A percentile compares a stretch with the other conserved stretches of the same genome.
phyloP scores from a whole-genome alignment of 352 stramenopile genomes.

The Phytophthora crassamura region DNA sequence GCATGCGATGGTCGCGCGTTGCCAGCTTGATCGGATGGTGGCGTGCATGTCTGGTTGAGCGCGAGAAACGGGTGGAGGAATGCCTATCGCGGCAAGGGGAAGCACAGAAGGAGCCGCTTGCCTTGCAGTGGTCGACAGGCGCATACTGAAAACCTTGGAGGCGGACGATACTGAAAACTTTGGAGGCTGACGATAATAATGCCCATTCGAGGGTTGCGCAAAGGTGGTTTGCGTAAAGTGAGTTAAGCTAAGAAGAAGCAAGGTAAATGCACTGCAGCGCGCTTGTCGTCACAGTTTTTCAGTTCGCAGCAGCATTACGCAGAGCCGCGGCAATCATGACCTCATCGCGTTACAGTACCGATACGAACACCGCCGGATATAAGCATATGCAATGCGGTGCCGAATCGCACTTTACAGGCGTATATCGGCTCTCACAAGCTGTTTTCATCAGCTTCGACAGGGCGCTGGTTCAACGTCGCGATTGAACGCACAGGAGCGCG shows the following conservation, averaged over 20 bases:
- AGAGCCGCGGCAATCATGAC: conserved; percentile 16
- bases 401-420: not conserved
- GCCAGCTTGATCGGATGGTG: not conserved
- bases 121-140: not conserved
- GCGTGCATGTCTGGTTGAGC: conserved; percentile 21
- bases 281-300: not conserved
- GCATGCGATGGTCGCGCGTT: not conserved
- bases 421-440: not conserved
- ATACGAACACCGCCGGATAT: conserved; percentile 14
- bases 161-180: too few relatives aligned
- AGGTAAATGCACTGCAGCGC: too few relatives aligned
- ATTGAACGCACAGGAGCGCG: conserved; percentile 15
- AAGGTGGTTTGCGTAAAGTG: not conserved
- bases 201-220: not conserved
- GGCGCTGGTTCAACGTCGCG: conserved; percentile 24
- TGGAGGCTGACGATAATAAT: too few relatives aligned
- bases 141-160: not conserved
- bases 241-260: too few relatives aligned
- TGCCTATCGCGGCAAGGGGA: conserved; percentile 2
- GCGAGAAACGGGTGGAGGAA: not conserved
- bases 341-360: conserved; percentile 26
- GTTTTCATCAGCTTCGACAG: not conserved
- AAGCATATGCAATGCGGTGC: conserved; percentile 2
- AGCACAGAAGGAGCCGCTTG: not conserved
- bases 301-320: conserved; percentile 14